These are phyloP conservation scores for Penicillium sp. DNA, from an alignment of 2,329 filamentous ascomycete genomes.

Conservation along the genomic window DNA sequence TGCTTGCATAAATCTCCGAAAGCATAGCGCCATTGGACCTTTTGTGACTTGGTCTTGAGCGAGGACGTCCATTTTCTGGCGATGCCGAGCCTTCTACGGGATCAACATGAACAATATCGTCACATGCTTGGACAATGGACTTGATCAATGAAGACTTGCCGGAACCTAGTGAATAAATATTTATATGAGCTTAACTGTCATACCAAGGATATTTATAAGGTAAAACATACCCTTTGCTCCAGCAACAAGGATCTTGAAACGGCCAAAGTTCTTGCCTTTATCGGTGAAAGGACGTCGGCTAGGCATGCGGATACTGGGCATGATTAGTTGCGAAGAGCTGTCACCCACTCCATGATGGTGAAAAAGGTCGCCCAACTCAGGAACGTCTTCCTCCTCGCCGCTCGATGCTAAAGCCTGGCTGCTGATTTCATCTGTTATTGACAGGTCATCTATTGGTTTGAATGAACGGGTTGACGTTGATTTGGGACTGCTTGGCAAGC, in stretches of 20 bases:
- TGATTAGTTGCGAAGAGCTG: constrained; percentile 73
- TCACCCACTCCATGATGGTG: constrained; percentile 18
- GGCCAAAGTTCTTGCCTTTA: constrained; percentile 76
- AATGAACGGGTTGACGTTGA: constrained; percentile 58
- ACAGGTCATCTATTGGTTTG: constrained; percentile 56
- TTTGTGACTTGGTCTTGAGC: constrained; percentile 9
- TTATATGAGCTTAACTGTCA: background rate
- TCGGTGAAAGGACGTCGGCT: constrained; percentile 83
- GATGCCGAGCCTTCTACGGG: constrained; percentile 37
- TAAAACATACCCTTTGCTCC: constrained; percentile 63
- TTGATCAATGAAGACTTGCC: constrained; percentile 90
- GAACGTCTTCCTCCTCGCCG: constrained; percentile 49
- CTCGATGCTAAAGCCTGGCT: constrained; percentile 55
- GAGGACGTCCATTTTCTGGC: background rate
- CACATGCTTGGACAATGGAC: constrained; percentile 78
- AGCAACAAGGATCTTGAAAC: constrained; percentile 82
- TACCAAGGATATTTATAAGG: background rate
- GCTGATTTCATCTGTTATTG: constrained; percentile 50
- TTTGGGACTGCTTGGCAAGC: constrained; percentile 56
- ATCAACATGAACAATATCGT: constrained; percentile 93
- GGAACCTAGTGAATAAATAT: constrained; percentile 52
- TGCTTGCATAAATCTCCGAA: constrained; percentile 72
- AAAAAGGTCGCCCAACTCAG: constrained; percentile 17
- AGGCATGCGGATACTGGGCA: constrained; percentile 93
- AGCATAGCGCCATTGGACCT: constrained; percentile 36